phyloP scores from a whole-genome alignment of 345 rosid genomes.

The Xanthoceras sorbifolium region DNA sequence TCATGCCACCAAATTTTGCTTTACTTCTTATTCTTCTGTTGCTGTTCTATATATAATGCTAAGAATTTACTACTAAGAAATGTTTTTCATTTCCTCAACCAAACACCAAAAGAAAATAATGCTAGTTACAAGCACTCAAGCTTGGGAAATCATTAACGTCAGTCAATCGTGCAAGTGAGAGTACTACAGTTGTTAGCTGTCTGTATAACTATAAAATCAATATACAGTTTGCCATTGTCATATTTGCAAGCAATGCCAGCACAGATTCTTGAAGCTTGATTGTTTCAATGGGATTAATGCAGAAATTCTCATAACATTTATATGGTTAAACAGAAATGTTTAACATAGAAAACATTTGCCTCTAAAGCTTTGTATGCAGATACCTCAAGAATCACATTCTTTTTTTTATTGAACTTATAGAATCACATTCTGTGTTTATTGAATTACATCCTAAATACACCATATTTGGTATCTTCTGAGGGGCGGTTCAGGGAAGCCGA shows the following conservation, averaged over 20 bases:
- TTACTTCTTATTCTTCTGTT: too few species aligned
- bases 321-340: background rate
- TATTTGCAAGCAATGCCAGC: too few species aligned
- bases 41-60: too few species aligned
- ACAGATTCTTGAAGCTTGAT: background rate
- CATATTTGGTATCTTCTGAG: conserved; percentile 65
- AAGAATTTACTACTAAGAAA: background rate
- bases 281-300: background rate
- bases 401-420: background rate
- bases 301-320: background rate
- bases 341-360: background rate
- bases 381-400: background rate
- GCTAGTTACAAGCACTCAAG: background rate
- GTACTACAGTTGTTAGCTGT: background rate
- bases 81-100: background rate
- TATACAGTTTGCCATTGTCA: background rate
- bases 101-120: too few species aligned
- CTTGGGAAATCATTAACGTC: background rate
- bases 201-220: background rate
- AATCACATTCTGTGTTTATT: background rate
- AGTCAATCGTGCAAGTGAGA: background rate
- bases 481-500: conserved; percentile 69
- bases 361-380: background rate
- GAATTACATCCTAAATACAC: conserved; percentile 86
- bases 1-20: too few species aligned